Evolutionary conservation across 2,329 filamentous ascomycete species (phyloP).

Genomic region (Aspergillus awamori): DNA sequence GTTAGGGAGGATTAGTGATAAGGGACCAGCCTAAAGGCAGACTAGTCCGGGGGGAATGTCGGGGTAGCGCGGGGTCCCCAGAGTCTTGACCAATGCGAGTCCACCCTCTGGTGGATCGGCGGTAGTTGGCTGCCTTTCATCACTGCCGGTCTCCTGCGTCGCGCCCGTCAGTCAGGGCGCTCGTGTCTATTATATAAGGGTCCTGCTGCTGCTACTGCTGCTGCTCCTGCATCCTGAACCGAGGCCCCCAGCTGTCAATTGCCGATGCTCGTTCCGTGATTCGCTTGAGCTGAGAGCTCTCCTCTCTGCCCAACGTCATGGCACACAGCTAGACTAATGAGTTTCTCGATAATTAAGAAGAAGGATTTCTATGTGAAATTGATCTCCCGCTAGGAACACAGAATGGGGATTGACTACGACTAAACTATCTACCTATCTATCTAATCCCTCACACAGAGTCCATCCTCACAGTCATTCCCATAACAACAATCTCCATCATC

Average conservation of each 20-base stretch:
- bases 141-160: neutral
- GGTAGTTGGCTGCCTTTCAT: neutral
- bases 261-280: neutral
- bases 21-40: neutral
- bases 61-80: neutral
- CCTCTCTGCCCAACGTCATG: neutral
- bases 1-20: too few species aligned
- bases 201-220: neutral
- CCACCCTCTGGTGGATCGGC: slow-evolving; percentile 3
- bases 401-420: slow-evolving; percentile 23
- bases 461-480: neutral
- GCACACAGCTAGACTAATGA: neutral
- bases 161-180: neutral
- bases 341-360: neutral
- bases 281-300: neutral
- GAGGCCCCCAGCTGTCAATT: neutral
- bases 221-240: neutral
- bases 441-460: neutral
- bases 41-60: neutral
- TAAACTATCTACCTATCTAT: too few species aligned
- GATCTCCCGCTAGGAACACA: too few species aligned
- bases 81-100: neutral
- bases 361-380: too few species aligned
- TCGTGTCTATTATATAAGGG: slow-evolving; percentile 2
- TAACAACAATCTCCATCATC: neutral